Base-by-base conservation (phyloP, 192 early-diverging fungal genomes). In the Cladochytrium replicatum region DNA sequence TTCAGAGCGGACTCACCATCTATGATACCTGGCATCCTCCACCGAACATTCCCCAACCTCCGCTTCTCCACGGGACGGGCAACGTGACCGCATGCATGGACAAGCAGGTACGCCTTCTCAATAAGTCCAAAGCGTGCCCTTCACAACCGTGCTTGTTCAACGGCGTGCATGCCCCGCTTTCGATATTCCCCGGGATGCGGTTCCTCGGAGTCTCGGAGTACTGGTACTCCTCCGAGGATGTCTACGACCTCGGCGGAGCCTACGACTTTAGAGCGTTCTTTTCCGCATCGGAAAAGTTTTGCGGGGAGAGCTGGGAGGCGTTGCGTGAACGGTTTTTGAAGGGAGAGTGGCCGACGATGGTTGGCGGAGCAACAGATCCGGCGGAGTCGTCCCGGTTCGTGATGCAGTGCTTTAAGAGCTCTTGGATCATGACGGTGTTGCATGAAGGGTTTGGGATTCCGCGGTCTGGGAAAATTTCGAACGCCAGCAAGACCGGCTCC, bases 141-240 rank as follows among this genome's bases (percentile, higher is more conserved):
- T 74, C 77, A 0, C 50, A 78, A 29, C 94, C 92, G 0, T 98
- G 94, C 63, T 60, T 96, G 15, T 92, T 98, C 69, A 90, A 90
- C 49, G 94, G 94, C 27, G 87, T 93, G 22, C 89, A 92, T 43
- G 89, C 84, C 0, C 95, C 95, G 0, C 69, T 74, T 19, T 85
- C 8, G n/a, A 91, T 51, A 88, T 88, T 38, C 65, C 75, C 54
- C 3, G 57, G 68, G 34, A 77, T 83, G 54, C 66, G 74, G 44
- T 99, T 95, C 56, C 70, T 96, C 17, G 95, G 92, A 8, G 82
- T 95, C 6, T 86, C 84, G 27, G 95, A 99, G 67, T 97, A 91
- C 67, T 99, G 89, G 89, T 95, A 99, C 71, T 86, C 93, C 2
- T 71, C 89, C 4, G 75, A 84, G 34, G 81, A 93, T 30, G 77